Conservation (phyloP, 2,329 filamentous ascomycete genomes). For the Microsporum audouinii region DNA sequence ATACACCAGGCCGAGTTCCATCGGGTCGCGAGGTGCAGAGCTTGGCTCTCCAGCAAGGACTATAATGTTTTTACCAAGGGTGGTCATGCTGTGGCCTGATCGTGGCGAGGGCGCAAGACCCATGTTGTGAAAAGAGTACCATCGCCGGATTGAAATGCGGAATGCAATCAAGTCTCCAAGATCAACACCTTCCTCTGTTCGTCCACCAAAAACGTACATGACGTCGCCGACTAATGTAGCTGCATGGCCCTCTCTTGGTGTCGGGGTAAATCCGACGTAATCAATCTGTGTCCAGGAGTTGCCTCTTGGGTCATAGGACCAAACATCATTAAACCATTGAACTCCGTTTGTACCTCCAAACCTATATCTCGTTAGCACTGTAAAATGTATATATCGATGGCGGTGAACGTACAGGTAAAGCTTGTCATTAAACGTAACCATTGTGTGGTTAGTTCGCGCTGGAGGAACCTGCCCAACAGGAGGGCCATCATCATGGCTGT, state of each 20-base stretch:
- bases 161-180: slow-evolving; percentile 86
- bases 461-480: slow-evolving; percentile 61
- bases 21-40: slow-evolving; percentile 65
- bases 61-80: slow-evolving; percentile 82
- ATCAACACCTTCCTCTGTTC: slow-evolving; percentile 85
- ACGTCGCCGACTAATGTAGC: slow-evolving; percentile 90
- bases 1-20: slow-evolving; percentile 80
- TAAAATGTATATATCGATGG: not conserved
- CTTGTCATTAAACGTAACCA: slow-evolving; percentile 85
- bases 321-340: slow-evolving; percentile 98
- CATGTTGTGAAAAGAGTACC: slow-evolving; percentile 99
- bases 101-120: slow-evolving; percentile 85
- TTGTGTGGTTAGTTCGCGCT: slow-evolving; percentile 84
- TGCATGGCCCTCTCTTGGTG: slow-evolving; percentile 85
- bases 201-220: slow-evolving; percentile 97
- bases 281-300: slow-evolving; percentile 84
- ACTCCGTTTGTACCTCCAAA: slow-evolving; percentile 95
- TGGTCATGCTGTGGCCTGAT: slow-evolving; percentile 96
- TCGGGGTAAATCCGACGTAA: slow-evolving; percentile 94
- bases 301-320: slow-evolving; percentile 76
- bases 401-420: slow-evolving; percentile 63
- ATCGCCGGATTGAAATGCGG: slow-evolving; percentile 68
- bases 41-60: slow-evolving; percentile 92
- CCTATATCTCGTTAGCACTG: slow-evolving; percentile 36
- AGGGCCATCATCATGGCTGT: slow-evolving; percentile 48